A percentile compares a stretch with the other conserved stretches of the same genome.
These are phyloP conservation scores for Kregervanrija pseudodelftensis DNA, from an alignment of 805 yeast species.

Conservation along the genomic window DNA sequence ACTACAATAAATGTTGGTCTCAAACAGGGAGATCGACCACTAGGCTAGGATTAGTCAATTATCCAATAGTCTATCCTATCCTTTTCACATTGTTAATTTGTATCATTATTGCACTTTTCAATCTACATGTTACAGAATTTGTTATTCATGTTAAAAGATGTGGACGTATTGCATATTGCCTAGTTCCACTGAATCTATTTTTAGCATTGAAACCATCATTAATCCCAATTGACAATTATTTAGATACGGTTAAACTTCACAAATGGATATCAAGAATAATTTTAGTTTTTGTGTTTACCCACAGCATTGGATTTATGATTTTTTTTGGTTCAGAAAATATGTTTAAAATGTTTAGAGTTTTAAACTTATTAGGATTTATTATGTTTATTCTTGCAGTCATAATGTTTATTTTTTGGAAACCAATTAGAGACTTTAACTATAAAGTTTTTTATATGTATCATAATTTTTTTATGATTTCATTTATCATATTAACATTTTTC, in stretches of 20 bases:
- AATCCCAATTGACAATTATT: slow-evolving; percentile 39
- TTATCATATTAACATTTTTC: slow-evolving; percentile 38
- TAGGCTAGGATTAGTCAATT: slow-evolving; percentile 23
- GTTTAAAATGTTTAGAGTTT: slow-evolving; percentile 28
- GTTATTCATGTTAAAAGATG: slow-evolving; percentile 42
- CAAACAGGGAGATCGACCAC: slow-evolving; percentile 33
- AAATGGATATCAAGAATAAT: slow-evolving; percentile 66
- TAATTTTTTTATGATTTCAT: slow-evolving; percentile 39
- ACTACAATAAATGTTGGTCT: slow-evolving; percentile 31
- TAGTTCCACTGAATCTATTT: slow-evolving; percentile 52
- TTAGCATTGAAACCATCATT: slow-evolving; percentile 53
- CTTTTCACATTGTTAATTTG: slow-evolving; percentile 8
- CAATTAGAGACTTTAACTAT: slow-evolving; percentile 44
- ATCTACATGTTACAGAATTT: slow-evolving; percentile 27
- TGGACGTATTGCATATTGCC: slow-evolving; percentile 54
- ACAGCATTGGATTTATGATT: slow-evolving; percentile 43
- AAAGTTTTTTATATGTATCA: slow-evolving; percentile 51
- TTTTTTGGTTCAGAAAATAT: slow-evolving; percentile 37
- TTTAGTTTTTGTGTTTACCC: slow-evolving; percentile 37
- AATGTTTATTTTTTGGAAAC: slow-evolving; percentile 36
- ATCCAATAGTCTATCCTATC: slow-evolving; percentile 25
- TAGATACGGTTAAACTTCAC: slow-evolving; percentile 51
- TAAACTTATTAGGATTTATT: slow-evolving; percentile 49
- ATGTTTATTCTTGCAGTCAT: slow-evolving; percentile 30
- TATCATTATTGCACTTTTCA: slow-evolving; percentile 21